Conservation (phyloP, 306 rosid genomes). For the Lablab purpureus region DNA sequence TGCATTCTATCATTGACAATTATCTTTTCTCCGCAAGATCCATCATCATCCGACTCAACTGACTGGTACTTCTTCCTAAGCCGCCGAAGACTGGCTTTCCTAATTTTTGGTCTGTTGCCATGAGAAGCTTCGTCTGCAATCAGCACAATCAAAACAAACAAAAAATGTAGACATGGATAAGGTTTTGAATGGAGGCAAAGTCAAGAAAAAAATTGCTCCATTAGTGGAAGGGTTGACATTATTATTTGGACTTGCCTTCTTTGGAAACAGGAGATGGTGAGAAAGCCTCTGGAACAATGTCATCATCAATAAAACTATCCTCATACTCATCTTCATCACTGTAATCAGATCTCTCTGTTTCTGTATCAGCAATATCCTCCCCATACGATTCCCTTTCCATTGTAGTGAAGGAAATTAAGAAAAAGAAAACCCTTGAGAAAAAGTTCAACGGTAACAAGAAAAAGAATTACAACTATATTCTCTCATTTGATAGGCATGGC, state of each 20-base stretch:
- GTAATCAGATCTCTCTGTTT: slow-evolving; percentile 64
- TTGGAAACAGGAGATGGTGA: slow-evolving; percentile 58
- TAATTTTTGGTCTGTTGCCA: slow-evolving; percentile 48
- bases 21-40: slow-evolving; percentile 39
- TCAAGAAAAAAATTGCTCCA: slow-evolving; percentile 2
- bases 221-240: slow-evolving; percentile 3
- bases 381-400: slow-evolving; percentile 81
- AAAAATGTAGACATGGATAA: slow-evolving; percentile 19
- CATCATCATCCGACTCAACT: slow-evolving; percentile 66
- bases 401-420: slow-evolving; percentile 52
- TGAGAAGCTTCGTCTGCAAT: slow-evolving; percentile 53
- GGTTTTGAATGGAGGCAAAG: slow-evolving; percentile 22
- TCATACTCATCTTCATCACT: slow-evolving; percentile 76
- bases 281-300: slow-evolving; percentile 53
- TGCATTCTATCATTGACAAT: slow-evolving; percentile 16
- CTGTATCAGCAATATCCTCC: slow-evolving; percentile 85
- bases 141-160: slow-evolving; percentile 36
- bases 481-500: neutral
- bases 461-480: neutral
- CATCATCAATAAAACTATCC: slow-evolving; percentile 84
- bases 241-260: slow-evolving; percentile 52
- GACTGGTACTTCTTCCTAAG: slow-evolving; percentile 65
- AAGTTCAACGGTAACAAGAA: neutral
- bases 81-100: slow-evolving; percentile 46
- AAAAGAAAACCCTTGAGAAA: slow-evolving; percentile 11